phyloP scores from a whole-genome alignment of 2,329 filamentous ascomycete genomes.

The Aaosphaeria pasadenensis region DNA sequence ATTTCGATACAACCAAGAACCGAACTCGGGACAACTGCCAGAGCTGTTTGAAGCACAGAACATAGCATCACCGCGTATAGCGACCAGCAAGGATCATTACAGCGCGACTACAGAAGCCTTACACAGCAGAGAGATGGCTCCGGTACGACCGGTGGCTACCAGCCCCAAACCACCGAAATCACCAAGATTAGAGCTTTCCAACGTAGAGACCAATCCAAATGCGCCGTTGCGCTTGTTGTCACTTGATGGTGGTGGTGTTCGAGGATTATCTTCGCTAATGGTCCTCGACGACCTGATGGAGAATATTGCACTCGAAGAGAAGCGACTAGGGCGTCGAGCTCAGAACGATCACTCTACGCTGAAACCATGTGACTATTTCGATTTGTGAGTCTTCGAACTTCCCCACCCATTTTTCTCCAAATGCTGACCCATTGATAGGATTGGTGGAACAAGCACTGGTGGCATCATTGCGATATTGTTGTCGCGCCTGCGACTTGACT shows the following conservation, averaged over 20 bases:
- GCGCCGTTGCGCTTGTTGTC: constrained; percentile 34
- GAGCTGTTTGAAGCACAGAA: too few species aligned
- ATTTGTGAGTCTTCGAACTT: constrained; percentile 20
- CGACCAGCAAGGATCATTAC: too few species aligned
- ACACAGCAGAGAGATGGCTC: too few species aligned
- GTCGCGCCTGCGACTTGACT: constrained; percentile 36
- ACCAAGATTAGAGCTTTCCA: constrained; percentile 18
- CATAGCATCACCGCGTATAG: too few species aligned
- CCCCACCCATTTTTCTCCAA: not conserved
- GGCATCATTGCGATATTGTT: constrained; percentile 41
- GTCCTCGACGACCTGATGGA: constrained; percentile 40
- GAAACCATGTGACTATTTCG: constrained; percentile 41
- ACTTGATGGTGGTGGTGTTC: constrained; percentile 39
- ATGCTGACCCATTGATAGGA: constrained; percentile 10
- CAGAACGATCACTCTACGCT: constrained; percentile 24
- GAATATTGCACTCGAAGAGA: constrained; percentile 37
- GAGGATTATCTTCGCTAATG: constrained; percentile 37
- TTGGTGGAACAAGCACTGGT: constrained; percentile 39
- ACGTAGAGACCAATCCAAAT: constrained; percentile 24
- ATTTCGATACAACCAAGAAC: too few species aligned
- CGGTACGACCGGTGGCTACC: too few species aligned
- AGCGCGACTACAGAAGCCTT: too few species aligned
- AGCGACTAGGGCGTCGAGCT: constrained; percentile 27
- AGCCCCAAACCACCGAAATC: not conserved
- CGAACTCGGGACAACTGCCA: too few species aligned